These are phyloP conservation scores for Rhododendron griersonianum DNA, from an alignment of 148 eudicot genomes.

Conservation along the genomic window DNA sequence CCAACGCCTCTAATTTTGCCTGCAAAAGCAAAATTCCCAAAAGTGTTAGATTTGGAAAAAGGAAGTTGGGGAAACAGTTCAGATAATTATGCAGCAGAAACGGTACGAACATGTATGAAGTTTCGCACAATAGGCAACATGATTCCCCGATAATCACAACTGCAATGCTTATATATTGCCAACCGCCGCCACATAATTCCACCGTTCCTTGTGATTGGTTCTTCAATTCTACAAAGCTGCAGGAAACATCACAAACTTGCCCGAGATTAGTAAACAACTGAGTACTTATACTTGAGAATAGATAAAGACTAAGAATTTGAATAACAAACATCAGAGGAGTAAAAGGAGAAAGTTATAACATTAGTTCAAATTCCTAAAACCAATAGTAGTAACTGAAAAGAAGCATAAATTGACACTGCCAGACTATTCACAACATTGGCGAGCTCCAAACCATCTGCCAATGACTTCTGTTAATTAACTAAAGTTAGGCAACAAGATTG, in stretches of 20 bases:
- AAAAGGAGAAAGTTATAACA: not conserved
- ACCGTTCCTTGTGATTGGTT: not conserved
- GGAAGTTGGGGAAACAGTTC: not conserved
- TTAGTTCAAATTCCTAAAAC: not conserved
- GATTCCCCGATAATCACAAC: not conserved
- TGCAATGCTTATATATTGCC: not conserved
- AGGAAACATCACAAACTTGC: not conserved
- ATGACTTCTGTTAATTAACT: not conserved
- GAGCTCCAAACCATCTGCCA: not conserved
- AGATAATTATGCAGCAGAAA: not conserved
- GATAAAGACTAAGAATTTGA: not conserved
- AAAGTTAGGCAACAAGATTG: not conserved
- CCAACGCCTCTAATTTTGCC: conserved; percentile 66
- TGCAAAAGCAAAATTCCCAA: conserved; percentile 11
- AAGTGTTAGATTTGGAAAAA: not conserved
- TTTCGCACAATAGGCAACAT: not conserved
- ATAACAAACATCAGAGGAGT: not conserved
- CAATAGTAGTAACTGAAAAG: not conserved
- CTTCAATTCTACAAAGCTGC: not conserved
- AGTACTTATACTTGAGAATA: not conserved
- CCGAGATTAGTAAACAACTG: not conserved
- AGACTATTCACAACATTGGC: not conserved
- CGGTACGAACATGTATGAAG: not conserved
- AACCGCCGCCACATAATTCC: not conserved
- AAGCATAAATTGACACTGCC: not conserved